A percentile compares a stretch with the other conserved stretches of the same genome.
Conservation (phyloP, 805 yeast species). For the baker's yeast (Saccharomyces cerevisiae) region DNA sequence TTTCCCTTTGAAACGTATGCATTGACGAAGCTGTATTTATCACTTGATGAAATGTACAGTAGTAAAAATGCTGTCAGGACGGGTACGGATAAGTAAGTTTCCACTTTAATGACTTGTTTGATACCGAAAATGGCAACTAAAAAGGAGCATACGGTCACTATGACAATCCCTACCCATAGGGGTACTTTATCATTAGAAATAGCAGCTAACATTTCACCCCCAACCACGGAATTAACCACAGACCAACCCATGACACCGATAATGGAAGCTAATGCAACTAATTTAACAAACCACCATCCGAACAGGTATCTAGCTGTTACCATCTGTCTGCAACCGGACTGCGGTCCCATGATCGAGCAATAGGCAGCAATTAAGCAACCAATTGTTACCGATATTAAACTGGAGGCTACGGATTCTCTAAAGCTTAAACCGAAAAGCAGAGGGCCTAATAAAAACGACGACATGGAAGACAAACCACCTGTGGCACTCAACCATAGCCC, state of each 20-base stretch:
- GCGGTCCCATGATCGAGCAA: constrained; percentile 81
- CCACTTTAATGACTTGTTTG: constrained; percentile 58
- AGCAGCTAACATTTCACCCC: constrained; percentile 71
- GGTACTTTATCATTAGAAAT: constrained; percentile 61
- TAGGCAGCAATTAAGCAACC: constrained; percentile 78
- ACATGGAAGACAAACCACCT: constrained; percentile 85
- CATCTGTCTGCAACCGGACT: constrained; percentile 86
- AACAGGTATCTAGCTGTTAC: constrained; percentile 71
- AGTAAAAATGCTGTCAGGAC: constrained; percentile 59
- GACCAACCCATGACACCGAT: constrained; percentile 88
- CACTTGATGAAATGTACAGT: constrained; percentile 54
- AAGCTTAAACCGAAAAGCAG: constrained; percentile 62
- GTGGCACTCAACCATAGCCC: constrained; percentile 83
- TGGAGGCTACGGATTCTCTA: constrained; percentile 52
- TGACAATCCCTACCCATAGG: constrained; percentile 62
- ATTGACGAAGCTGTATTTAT: constrained; percentile 33
- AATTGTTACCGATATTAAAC: constrained; percentile 51
- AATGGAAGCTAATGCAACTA: constrained; percentile 63
- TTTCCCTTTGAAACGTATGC: constrained; percentile 29
- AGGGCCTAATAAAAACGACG: constrained; percentile 72
- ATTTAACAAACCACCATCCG: constrained; percentile 79
- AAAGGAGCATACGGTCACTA: constrained; percentile 57
- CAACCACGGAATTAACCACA: constrained; percentile 81
- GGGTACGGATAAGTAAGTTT: constrained; percentile 59
- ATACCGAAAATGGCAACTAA: constrained; percentile 73